These are phyloP conservation scores for Hirschioporus abietinus DNA, from an alignment of 768 basidiomycete species.

Conservation along the genomic window DNA sequence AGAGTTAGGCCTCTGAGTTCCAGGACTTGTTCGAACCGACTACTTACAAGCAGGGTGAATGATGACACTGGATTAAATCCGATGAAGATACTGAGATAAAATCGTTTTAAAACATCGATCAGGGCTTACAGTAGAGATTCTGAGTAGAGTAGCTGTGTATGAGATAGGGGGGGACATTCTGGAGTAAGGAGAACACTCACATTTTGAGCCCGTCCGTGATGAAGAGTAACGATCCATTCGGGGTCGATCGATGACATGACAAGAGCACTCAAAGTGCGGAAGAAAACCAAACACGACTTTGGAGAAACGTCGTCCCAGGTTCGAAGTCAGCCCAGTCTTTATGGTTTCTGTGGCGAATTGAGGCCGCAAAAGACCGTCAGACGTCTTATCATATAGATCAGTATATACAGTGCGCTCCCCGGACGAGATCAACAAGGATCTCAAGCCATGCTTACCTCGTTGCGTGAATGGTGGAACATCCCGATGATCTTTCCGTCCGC, in stretches of 20 bases:
- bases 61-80: not conserved
- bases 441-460: not conserved
- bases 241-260: not conserved
- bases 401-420: not conserved
- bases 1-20: not conserved
- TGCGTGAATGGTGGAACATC: not conserved
- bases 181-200: not conserved
- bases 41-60: not conserved
- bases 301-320: too few species aligned
- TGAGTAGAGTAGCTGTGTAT: not conserved
- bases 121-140: not conserved
- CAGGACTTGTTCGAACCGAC: not conserved
- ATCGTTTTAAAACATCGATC: not conserved
- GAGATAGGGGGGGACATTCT: not conserved
- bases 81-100: too few species aligned
- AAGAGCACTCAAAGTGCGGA: not conserved
- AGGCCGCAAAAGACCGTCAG: not conserved
- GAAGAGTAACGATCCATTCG: not conserved
- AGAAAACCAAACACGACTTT: not conserved
- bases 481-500: not conserved
- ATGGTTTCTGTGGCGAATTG: not conserved
- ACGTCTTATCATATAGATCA: not conserved
- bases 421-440: not conserved
- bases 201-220: not conserved
- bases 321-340: not conserved